Conservation (phyloP, 2,329 filamentous ascomycete species). For the Fusarium sp. region DNA sequence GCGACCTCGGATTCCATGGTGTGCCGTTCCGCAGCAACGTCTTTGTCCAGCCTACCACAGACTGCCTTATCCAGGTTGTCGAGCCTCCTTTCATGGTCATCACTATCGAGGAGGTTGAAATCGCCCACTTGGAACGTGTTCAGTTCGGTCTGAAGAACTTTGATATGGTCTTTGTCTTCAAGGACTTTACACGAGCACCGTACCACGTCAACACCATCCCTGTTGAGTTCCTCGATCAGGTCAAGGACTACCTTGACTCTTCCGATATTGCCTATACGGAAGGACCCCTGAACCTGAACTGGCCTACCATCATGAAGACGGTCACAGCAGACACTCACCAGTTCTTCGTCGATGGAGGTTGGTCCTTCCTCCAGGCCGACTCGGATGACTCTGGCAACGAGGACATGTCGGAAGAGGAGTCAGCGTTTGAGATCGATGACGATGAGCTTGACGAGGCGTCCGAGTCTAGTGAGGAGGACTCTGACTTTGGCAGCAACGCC, state of each 20-base stretch:
- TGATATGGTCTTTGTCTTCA: slow-evolving; percentile 97
- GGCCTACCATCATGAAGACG: slow-evolving; percentile 99
- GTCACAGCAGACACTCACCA: slow-evolving; percentile 92
- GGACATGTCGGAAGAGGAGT: slow-evolving; percentile 88
- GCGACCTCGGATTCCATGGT: slow-evolving; percentile 95
- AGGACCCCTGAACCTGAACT: slow-evolving; percentile 96
- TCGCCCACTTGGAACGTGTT: slow-evolving; percentile 95
- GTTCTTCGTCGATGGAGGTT: slow-evolving; percentile 96
- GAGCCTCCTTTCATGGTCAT: slow-evolving; percentile 97
- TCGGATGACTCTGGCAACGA: slow-evolving; percentile 84
- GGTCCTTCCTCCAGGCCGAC: slow-evolving; percentile 90
- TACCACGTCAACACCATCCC: slow-evolving; percentile 98
- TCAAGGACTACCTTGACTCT: slow-evolving; percentile 97
- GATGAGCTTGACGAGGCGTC: slow-evolving; percentile 86
- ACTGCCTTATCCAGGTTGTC: slow-evolving; percentile 95
- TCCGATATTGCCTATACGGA: slow-evolving; percentile 95
- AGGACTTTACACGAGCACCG: slow-evolving; percentile 91
- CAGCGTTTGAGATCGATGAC: slow-evolving; percentile 90
- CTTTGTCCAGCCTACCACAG: slow-evolving; percentile 93
- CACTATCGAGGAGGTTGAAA: slow-evolving; percentile 94
- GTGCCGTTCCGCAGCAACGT: slow-evolving; percentile 97
- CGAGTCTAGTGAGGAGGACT: slow-evolving; percentile 82
- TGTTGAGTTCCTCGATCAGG: slow-evolving; percentile 90
- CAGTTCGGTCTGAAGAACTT: slow-evolving; percentile 99
- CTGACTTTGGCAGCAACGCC: slow-evolving; percentile 92